Evolutionary conservation across 2,329 filamentous ascomycete species (phyloP).

Genomic region (Exophiala spinifera): DNA sequence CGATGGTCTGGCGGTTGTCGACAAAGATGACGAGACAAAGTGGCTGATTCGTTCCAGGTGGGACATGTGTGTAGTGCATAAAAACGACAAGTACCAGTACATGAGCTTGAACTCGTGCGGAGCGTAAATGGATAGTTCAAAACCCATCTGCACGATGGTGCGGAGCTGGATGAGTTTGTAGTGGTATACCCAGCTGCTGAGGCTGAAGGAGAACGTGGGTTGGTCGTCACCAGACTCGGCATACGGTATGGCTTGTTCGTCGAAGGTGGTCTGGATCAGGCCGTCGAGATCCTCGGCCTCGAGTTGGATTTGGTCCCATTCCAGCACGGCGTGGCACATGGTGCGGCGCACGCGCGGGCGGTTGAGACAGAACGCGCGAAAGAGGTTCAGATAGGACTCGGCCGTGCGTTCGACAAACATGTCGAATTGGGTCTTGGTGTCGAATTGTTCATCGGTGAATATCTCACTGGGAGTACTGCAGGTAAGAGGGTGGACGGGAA

Average conservation of each 20-base stretch:
- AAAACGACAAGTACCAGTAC: slow-evolving; percentile 84
- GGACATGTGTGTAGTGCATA: slow-evolving; percentile 64
- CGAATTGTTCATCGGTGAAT: slow-evolving; percentile 68
- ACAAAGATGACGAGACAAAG: slow-evolving; percentile 49
- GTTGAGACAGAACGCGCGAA: slow-evolving; percentile 84
- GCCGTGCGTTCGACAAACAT: slow-evolving; percentile 55
- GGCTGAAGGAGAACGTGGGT: slow-evolving; percentile 63
- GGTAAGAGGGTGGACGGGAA: slow-evolving; percentile 69
- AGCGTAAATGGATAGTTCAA: slow-evolving; percentile 88
- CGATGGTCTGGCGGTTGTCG: slow-evolving; percentile 7
- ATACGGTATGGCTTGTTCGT: slow-evolving; percentile 59
- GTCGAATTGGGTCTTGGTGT: slow-evolving; percentile 72
- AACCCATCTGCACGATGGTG: slow-evolving; percentile 83
- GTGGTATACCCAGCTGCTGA: slow-evolving; percentile 85
- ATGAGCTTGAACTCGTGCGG: slow-evolving; percentile 79
- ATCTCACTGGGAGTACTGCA: slow-evolving; percentile 71
- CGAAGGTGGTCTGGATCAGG: slow-evolving; percentile 59
- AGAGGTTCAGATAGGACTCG: slow-evolving; percentile 76
- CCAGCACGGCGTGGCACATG: slow-evolving; percentile 76
- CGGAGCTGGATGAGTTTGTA: slow-evolving; percentile 89
- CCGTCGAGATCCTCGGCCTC: slow-evolving; percentile 73
- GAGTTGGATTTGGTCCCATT: slow-evolving; percentile 79
- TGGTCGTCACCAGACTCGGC: slow-evolving; percentile 44
- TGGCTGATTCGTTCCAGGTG: slow-evolving; percentile 71
- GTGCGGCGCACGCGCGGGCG: slow-evolving; percentile 83